phyloP scores from a whole-genome alignment of 2,329 filamentous ascomycete species.

The Ascochyta viciae-villosae region DNA sequence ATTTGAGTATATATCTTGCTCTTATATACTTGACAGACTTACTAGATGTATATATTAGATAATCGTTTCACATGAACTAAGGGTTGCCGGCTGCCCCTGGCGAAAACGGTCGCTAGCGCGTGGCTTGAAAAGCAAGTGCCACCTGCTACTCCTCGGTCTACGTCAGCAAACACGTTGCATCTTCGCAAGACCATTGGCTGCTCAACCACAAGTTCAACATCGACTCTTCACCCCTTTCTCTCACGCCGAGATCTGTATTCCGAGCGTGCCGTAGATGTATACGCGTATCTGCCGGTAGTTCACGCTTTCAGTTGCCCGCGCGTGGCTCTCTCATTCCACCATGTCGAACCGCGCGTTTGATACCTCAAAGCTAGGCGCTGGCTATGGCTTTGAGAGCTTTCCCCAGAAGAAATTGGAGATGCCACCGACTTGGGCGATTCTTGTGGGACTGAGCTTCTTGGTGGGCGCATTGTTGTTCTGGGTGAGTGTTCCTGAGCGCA shows the following conservation, averaged over 20 bases:
- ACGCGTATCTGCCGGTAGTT: conserved; percentile 26
- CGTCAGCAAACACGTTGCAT: conserved; percentile 48
- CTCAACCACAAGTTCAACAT: conserved; percentile 19
- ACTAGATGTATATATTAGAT: too few species aligned
- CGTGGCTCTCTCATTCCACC: conserved; percentile 14
- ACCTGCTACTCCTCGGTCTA: conserved; percentile 17
- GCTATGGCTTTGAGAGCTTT: conserved; percentile 39
- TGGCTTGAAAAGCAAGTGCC: conserved; percentile 15
- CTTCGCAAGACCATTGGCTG: conserved; percentile 39
- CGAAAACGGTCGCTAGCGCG: conserved; percentile 4
- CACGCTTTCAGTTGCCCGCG: conserved; percentile 19
- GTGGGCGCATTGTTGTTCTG: conserved; percentile 37
- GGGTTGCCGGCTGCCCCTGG: too few species aligned
- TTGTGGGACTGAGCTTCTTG: conserved; percentile 34
- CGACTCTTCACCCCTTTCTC: conserved; percentile 4
- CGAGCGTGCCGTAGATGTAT: conserved; percentile 27
- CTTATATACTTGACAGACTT: too few species aligned
- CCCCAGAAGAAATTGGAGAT: conserved; percentile 32
- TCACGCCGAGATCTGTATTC: conserved; percentile 7
- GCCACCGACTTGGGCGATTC: conserved; percentile 43
- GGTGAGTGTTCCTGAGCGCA: conserved; percentile 27
- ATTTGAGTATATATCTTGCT: too few species aligned
- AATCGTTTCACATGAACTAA: too few species aligned
- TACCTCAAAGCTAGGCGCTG: conserved; percentile 26
- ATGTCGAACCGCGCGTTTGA: conserved; percentile 40